Conservation (phyloP, 345 rosid genomes). For the Arabidopsis thaliana region DNA sequence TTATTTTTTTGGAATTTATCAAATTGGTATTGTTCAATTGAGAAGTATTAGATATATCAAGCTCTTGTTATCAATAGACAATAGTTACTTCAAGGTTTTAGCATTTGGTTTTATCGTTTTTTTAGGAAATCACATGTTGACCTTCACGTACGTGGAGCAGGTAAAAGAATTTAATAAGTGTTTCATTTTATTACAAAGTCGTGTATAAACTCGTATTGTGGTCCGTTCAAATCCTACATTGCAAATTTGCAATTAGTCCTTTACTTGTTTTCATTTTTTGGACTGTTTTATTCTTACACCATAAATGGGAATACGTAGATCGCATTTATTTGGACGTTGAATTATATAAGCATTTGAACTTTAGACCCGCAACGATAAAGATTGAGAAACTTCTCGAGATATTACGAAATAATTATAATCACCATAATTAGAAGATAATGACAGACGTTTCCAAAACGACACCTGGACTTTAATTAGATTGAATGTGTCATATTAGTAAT, state of each 20-base stretch:
- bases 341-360: conserved; percentile 9
- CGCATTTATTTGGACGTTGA: conserved; percentile 17
- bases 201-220: background rate
- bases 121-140: background rate
- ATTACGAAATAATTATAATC: background rate
- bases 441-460: conserved; percentile 21
- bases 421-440: background rate
- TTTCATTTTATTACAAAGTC: background rate
- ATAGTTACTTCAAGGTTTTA: background rate
- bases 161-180: background rate
- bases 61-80: background rate
- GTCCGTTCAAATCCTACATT: background rate
- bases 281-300: background rate
- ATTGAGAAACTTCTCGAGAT: background rate
- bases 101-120: background rate
- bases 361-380: too few relatives aligned
- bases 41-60: background rate
- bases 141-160: background rate
- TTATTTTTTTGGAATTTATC: background rate
- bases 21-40: background rate
- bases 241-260: background rate
- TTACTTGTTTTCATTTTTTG: conserved; percentile 7
- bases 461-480: background rate
- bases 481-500: background rate
- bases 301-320: background rate